phyloP scores from a whole-genome alignment of 257 asterid genomes.

The Salvia miltiorrhiza region DNA sequence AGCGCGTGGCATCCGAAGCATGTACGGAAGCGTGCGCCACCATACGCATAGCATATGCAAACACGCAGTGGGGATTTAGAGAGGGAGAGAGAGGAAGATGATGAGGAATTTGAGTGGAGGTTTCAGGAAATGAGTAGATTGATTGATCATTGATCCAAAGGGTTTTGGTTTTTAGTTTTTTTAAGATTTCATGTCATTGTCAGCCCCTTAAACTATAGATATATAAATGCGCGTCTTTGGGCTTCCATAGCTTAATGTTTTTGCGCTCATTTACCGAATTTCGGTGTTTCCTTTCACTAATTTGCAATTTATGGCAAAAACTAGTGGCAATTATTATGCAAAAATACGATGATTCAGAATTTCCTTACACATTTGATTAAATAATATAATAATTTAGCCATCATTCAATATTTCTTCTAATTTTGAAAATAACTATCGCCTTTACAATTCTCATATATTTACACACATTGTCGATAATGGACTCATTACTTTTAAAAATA shows the following conservation, averaged over 20 bases:
- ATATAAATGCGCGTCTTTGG: background rate
- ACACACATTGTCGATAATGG: too few species aligned
- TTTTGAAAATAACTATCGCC: too few species aligned
- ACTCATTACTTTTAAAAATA: too few species aligned
- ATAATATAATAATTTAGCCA: too few species aligned
- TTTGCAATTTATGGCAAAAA: background rate
- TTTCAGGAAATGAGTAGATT: slow-evolving; percentile 12
- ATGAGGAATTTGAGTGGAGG: slow-evolving; percentile 12
- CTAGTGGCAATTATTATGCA: background rate
- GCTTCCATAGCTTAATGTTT: too few species aligned
- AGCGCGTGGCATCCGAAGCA: slow-evolving; percentile 19
- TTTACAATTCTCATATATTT: too few species aligned
- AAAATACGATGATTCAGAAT: too few species aligned
- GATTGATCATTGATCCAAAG: background rate
- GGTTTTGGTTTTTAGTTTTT: background rate
- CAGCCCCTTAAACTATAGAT: background rate
- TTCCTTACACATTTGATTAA: too few species aligned
- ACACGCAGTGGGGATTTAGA: background rate
- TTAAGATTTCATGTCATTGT: background rate
- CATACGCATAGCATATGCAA: slow-evolving; percentile 19
- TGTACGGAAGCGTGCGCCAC: slow-evolving; percentile 16
- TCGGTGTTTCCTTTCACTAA: background rate
- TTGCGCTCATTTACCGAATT: background rate
- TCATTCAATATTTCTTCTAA: too few species aligned
- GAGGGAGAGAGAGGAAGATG: background rate